Evolutionary conservation across 2,329 filamentous ascomycete species (phyloP), one percentile per base, ranked within the genome.

Genomic region (Penicillium sp.): DNA sequence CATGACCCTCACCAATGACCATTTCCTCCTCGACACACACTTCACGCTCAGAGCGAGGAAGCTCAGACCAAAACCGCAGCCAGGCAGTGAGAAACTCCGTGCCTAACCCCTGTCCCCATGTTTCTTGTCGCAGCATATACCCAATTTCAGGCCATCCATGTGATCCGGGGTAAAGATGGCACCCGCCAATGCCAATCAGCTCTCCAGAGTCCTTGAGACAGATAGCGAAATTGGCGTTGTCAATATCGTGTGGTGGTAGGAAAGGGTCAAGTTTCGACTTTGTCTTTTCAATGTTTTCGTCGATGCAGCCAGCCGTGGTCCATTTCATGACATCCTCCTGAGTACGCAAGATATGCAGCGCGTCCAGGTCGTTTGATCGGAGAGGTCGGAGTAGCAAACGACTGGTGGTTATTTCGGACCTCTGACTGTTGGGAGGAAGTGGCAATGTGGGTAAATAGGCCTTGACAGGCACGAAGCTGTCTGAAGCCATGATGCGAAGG

Each of bases 131-230:
- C 18, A 58, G 43, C 32, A 58, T 53, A 18, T 58, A 58, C n/a
- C 56, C 56, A 18, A 56, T 16, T 27, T 58, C 56, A 8, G 56
- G 56, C 56, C 56, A 58, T 2, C 56, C 56, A 39, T 58, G 53
- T 0, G 7, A 13, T n/a, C 24, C 53, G 16, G 45, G 56, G 16
- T 56, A 58, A 2, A 50, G 39, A 16, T 58, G 56, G 5, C 56
- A 58, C 13, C 56, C 56, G 11, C 56, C 56, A 6, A 56, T 50
- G 4, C 56, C 56, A 40, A 58, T 50, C 24, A 58, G 32, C 10
- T 56, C 53, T 5, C 56, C 56, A 3, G 53, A 50, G 11, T 52
- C 46, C 29, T 58, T 56, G 13, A 58, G 46, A n/a, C 56, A 58
- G 29, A 58, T 58, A 14, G 44, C 56, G 22, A 21, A 56, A 22